phyloP scores from a whole-genome alignment of 305 asterid genomes.

The Caryopteris hybrid region DNA sequence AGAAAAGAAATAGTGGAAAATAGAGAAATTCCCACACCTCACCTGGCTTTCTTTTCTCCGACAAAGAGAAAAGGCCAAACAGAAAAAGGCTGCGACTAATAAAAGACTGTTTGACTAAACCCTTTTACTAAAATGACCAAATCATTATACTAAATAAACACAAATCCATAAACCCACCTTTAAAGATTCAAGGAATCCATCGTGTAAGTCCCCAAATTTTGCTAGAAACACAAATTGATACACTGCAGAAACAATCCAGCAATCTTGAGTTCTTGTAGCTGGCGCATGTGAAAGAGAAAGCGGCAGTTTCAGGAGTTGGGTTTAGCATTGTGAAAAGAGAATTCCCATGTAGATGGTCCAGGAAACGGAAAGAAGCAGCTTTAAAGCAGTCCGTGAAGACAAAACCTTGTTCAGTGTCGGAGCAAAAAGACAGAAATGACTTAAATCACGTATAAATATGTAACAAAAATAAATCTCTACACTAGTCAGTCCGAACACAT shows the following conservation, averaged over 20 bases:
- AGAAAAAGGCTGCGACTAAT: conserved; percentile 8
- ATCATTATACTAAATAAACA: background rate
- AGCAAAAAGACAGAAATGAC: conserved; percentile 5
- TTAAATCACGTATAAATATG: background rate
- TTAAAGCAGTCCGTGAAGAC: conserved; percentile 1
- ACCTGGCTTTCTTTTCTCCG: conserved; percentile 15
- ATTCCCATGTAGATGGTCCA: conserved; percentile 27
- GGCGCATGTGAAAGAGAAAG: background rate
- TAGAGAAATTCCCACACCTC: background rate
- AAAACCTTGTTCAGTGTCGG: conserved; percentile 28
- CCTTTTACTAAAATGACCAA: conserved; percentile 10
- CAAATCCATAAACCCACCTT: conserved; percentile 28
- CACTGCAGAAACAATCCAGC: background rate
- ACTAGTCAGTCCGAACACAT: background rate
- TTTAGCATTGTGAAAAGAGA: conserved; percentile 9
- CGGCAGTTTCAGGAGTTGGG: conserved; percentile 12
- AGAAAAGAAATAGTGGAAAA: background rate
- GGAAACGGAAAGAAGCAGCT: conserved; percentile 20
- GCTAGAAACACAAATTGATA: background rate
- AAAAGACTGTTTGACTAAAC: conserved; percentile 30
- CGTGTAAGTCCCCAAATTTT: background rate
- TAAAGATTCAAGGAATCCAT: conserved; percentile 24
- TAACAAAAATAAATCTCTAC: background rate
- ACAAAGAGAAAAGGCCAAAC: conserved; percentile 4
- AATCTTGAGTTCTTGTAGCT: background rate